Evolutionary conservation across 2,329 filamentous ascomycete genomes (phyloP).

Genomic region (Aspergillus quadrilineatus): DNA sequence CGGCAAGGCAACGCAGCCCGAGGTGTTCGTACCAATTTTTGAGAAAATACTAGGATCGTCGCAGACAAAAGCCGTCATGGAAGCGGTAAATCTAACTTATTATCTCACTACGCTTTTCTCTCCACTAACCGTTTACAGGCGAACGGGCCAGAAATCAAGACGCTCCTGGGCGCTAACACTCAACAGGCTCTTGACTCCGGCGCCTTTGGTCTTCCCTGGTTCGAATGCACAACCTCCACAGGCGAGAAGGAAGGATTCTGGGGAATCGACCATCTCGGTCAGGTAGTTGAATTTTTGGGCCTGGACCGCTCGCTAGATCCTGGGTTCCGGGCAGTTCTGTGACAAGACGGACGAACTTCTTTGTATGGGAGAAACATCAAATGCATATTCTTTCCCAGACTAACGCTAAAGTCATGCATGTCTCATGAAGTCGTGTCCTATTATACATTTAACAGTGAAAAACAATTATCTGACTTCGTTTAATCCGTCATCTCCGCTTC

Average conservation of each 20-base stretch:
- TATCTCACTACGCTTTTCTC: neutral
- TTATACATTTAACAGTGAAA: neutral
- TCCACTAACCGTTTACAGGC: conserved; percentile 17
- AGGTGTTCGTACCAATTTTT: conserved; percentile 48
- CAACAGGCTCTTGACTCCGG: conserved; percentile 53
- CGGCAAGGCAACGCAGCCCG: conserved; percentile 44
- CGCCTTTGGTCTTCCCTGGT: conserved; percentile 63
- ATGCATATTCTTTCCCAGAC: neutral
- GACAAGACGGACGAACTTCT: neutral
- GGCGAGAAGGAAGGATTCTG: conserved; percentile 58
- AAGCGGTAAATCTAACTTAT: conserved; percentile 34
- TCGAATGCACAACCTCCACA: conserved; percentile 54
- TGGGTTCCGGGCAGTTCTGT: conserved; percentile 33
- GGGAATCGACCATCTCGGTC: conserved; percentile 61
- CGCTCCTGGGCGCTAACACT: conserved; percentile 49
- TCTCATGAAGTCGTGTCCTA: neutral
- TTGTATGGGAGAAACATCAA: neutral
- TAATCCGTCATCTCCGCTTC: conserved; percentile 6
- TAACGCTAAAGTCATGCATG: neutral
- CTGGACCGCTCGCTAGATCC: conserved; percentile 42
- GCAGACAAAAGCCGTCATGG: conserved; percentile 43
- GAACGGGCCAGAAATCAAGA: conserved; percentile 46
- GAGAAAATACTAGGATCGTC: conserved; percentile 47
- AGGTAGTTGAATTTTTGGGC: conserved; percentile 54
- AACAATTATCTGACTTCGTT: neutral